These are phyloP conservation scores for Nakaseomyces delphensis DNA, from an alignment of 1,139 yeast genomes.

Conservation along the genomic window DNA sequence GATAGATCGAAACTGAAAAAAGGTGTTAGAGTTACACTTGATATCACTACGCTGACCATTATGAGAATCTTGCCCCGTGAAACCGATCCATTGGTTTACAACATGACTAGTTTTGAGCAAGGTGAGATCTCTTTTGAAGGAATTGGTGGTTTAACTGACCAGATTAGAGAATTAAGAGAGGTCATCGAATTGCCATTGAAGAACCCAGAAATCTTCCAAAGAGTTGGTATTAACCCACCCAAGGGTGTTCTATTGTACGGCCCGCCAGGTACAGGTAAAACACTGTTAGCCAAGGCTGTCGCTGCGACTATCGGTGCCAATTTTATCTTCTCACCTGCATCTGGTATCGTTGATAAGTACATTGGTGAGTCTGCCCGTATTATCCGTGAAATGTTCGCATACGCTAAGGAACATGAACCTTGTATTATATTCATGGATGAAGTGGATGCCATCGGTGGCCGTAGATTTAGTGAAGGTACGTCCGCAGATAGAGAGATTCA, in stretches of 20 bases:
- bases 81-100: slow-evolving; percentile 96
- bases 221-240: slow-evolving; percentile 97
- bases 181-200: slow-evolving; percentile 95
- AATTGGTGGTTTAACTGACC: slow-evolving; percentile 95
- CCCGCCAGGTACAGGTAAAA: slow-evolving; percentile 99
- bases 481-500: slow-evolving; percentile 98
- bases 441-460: slow-evolving; percentile 98
- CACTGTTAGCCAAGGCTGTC: slow-evolving; percentile 91
- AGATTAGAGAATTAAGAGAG: slow-evolving; percentile 92
- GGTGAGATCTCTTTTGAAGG: slow-evolving; percentile 93
- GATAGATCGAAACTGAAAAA: slow-evolving; percentile 75
- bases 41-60: slow-evolving; percentile 94
- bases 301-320: slow-evolving; percentile 99
- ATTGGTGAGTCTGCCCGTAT: slow-evolving; percentile 97
- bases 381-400: slow-evolving; percentile 97
- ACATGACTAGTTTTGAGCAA: slow-evolving; percentile 96
- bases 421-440: slow-evolving; percentile 99
- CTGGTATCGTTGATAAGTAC: slow-evolving; percentile 96
- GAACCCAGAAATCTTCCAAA: slow-evolving; percentile 89
- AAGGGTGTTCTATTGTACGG: slow-evolving; percentile 96
- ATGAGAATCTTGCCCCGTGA: slow-evolving; percentile 97
- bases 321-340: slow-evolving; percentile 94
- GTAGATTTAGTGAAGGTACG: slow-evolving; percentile 97
- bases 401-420: slow-evolving; percentile 97
- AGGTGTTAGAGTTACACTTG: slow-evolving; percentile 93